A percentile compares a stretch with the other conserved stretches of the same genome.
Evolutionary conservation across 2,329 filamentous ascomycete species (phyloP).

Genomic region (Polytolypa hystricis): DNA sequence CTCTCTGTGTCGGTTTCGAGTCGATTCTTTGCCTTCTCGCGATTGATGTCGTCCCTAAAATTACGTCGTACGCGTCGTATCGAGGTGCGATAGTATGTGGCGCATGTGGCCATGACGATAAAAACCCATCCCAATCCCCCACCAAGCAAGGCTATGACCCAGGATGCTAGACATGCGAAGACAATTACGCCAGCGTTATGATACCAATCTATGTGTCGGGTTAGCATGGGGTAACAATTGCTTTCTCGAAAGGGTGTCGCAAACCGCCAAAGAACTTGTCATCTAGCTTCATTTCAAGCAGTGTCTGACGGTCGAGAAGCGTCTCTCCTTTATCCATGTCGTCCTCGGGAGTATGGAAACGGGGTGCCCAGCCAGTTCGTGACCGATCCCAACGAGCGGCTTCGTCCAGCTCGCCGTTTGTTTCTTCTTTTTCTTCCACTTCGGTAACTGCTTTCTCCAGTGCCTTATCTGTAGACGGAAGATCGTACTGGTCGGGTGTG

Average conservation of each 20-base stretch:
- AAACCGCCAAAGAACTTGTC: conserved; percentile 82
- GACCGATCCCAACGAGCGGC: conserved; percentile 46
- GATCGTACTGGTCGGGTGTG: conserved; percentile 57
- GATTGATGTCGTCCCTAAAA: conserved; percentile 84
- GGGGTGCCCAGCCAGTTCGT: conserved; percentile 77
- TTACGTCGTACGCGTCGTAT: conserved; percentile 87
- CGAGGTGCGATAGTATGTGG: conserved; percentile 94
- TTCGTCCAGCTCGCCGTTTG: conserved; percentile 42
- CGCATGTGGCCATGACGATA: conserved; percentile 81
- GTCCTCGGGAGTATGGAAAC: conserved; percentile 52
- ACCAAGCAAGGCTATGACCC: conserved; percentile 79
- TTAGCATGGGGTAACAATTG: conserved; percentile 4
- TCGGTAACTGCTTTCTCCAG: conserved; percentile 40
- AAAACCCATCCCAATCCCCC: conserved; percentile 90
- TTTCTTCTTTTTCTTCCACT: conserved; percentile 36
- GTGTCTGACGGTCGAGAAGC: conserved; percentile 77
- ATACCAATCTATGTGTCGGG: conserved; percentile 71
- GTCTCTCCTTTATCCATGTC: conserved; percentile 50
- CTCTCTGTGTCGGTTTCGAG: conserved; percentile 87
- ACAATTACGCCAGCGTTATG: conserved; percentile 91
- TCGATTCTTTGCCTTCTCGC: conserved; percentile 76
- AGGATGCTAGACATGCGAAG: conserved; percentile 82
- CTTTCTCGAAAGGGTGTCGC: background rate
- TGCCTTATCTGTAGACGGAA: conserved; percentile 65
- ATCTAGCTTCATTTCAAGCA: conserved; percentile 69